A percentile compares a stretch with the other conserved stretches of the same genome.
Evolutionary conservation across 352 stramenopile genomes (phyloP).

Genomic region (Globisporangium abappressorium): DNA sequence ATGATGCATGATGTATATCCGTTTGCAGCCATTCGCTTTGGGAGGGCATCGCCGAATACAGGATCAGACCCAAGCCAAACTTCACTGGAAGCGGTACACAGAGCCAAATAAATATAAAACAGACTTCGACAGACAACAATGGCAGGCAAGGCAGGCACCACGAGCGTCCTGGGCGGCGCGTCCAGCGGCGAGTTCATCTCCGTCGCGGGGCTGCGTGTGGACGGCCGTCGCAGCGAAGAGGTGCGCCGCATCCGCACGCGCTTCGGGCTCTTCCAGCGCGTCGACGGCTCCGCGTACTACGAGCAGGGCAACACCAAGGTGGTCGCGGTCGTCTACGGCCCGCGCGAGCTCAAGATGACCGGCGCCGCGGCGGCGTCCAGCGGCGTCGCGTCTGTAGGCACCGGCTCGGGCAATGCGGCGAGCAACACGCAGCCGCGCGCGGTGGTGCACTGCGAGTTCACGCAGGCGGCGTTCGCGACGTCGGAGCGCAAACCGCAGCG

Average conservation of each 20-base stretch:
- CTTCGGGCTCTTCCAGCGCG: conserved; percentile 82
- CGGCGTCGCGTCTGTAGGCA: conserved; percentile 50
- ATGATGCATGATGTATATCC: too few relatives aligned
- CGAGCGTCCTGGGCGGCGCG: conserved; percentile 51
- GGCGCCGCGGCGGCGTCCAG: conserved; percentile 26
- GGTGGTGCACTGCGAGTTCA: conserved; percentile 83
- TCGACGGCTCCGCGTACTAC: conserved; percentile 86
- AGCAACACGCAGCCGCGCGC: conserved; percentile 73
- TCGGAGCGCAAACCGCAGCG: conserved; percentile 81
- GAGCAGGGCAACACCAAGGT: conserved; percentile 91
- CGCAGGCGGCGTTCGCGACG: conserved; percentile 84
- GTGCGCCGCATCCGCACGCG: conserved; percentile 78
- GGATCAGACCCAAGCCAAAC: background rate
- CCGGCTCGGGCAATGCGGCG: conserved; percentile 54
- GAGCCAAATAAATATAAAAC: background rate
- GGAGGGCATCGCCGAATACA: background rate
- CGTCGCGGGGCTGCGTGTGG: conserved; percentile 76
- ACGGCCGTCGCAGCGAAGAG: conserved; percentile 82
- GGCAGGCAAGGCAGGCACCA: conserved; percentile 58
- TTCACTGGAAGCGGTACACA: background rate
- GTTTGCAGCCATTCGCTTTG: background rate
- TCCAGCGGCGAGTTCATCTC: conserved; percentile 79
- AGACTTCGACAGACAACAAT: conserved; percentile 17
- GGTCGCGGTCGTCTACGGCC: conserved; percentile 84
- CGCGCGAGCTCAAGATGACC: conserved; percentile 66